These are phyloP conservation scores for Botrytis sinoallii DNA, from an alignment of 2,329 filamentous ascomycete species.

Conservation along the genomic window DNA sequence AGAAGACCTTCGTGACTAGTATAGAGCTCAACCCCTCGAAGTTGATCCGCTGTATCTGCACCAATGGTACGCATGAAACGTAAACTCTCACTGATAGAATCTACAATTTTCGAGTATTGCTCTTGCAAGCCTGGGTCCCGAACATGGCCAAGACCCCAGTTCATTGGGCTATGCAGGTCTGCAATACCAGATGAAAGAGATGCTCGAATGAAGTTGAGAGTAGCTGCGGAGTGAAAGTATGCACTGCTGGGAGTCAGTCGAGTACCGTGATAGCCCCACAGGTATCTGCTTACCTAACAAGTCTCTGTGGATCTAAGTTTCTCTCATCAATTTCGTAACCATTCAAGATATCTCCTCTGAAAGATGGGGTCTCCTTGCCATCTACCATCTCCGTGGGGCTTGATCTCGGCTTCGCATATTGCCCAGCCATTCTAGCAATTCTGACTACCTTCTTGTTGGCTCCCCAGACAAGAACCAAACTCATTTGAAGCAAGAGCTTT, in stretches of 20 bases:
- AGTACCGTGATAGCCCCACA: background rate
- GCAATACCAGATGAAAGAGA: constrained; percentile 85
- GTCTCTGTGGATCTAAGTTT: constrained; percentile 74
- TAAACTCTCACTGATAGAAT: constrained; percentile 83
- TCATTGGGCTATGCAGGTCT: constrained; percentile 86
- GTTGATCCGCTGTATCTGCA: constrained; percentile 76
- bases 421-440: constrained; percentile 93
- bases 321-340: constrained; percentile 76
- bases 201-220: constrained; percentile 86
- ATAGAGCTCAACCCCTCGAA: constrained; percentile 91
- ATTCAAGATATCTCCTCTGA: constrained; percentile 94
- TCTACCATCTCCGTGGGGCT: constrained; percentile 81
- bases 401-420: constrained; percentile 94
- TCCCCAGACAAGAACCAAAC: constrained; percentile 90
- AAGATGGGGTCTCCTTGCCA: constrained; percentile 79
- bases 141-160: constrained; percentile 94
- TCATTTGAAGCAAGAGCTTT: constrained; percentile 96
- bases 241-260: constrained; percentile 50
- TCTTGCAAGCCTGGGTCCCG: constrained; percentile 76
- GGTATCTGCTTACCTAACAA: constrained; percentile 60
- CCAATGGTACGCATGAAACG: constrained; percentile 94
- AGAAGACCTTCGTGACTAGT: constrained; percentile 93
- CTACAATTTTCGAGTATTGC: constrained; percentile 82
- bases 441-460: constrained; percentile 78
- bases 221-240: constrained; percentile 94